Conservation (phyloP, 2,329 filamentous ascomycete genomes). For the Monosporascus sp. region DNA sequence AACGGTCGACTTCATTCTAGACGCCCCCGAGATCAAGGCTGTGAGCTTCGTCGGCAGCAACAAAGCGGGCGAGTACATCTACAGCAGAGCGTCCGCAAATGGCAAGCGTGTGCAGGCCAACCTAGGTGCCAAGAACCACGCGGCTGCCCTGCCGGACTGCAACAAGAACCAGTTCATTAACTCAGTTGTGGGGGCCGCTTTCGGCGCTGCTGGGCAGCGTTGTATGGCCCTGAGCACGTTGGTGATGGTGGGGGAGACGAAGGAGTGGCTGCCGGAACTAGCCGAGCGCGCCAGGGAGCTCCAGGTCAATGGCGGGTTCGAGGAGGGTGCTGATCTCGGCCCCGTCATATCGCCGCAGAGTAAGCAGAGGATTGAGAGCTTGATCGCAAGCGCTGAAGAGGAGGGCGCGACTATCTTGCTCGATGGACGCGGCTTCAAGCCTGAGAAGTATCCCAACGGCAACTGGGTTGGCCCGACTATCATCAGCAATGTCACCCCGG, state of each 20-base stretch:
- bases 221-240: slow-evolving; percentile 84
- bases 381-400: slow-evolving; percentile 72
- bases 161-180: slow-evolving; percentile 90
- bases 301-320: slow-evolving; percentile 75
- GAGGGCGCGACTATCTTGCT: slow-evolving; percentile 80
- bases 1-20: slow-evolving; percentile 81
- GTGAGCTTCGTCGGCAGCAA: slow-evolving; percentile 83
- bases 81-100: slow-evolving; percentile 69
- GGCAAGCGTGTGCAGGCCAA: slow-evolving; percentile 88
- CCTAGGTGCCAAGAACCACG: slow-evolving; percentile 84
- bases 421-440: slow-evolving; percentile 70
- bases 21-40: slow-evolving; percentile 80
- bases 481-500: slow-evolving; percentile 71
- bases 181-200: slow-evolving; percentile 76
- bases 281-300: slow-evolving; percentile 70
- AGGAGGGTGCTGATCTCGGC: slow-evolving; percentile 72
- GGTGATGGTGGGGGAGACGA: slow-evolving; percentile 79
- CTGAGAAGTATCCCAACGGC: slow-evolving; percentile 74
- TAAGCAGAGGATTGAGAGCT: slow-evolving; percentile 69
- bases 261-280: slow-evolving; percentile 74
- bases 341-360: slow-evolving; percentile 77
- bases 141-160: slow-evolving; percentile 75
- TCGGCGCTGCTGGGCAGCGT: slow-evolving; percentile 77
- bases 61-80: slow-evolving; percentile 87
- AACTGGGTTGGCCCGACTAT: slow-evolving; percentile 84